Percentiles rank a stretch among this genome's conserved stretches.
Conservation (phyloP, 208 protist species). For the Leishmania arabica region DNA sequence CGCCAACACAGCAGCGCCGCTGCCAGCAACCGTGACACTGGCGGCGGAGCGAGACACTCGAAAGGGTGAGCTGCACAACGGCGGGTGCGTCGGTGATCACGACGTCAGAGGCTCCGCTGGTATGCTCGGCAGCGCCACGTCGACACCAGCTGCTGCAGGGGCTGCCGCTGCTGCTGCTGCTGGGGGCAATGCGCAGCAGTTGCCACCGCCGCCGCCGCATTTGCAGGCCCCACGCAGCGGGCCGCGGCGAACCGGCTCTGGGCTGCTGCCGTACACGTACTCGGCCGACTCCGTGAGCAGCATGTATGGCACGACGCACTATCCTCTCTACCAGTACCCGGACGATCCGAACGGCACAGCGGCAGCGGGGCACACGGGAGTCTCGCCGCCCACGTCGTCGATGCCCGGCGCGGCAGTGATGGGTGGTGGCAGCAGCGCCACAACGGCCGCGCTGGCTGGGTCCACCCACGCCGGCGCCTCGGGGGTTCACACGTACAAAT, state of each 20-base stretch:
- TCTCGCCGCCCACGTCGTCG: background rate
- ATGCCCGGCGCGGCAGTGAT: background rate
- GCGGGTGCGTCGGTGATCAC: background rate
- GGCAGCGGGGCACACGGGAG: background rate
- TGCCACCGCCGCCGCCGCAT: background rate
- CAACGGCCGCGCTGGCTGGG: background rate
- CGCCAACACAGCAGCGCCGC: background rate
- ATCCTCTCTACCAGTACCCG: conserved; percentile 42
- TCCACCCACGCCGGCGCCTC: background rate
- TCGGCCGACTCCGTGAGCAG: conserved; percentile 42
- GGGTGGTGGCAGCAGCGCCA: background rate
- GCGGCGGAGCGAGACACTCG: background rate
- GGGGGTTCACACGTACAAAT: background rate
- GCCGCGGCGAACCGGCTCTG: conserved; percentile 22
- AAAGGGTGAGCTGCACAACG: background rate
- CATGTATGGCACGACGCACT: conserved; percentile 47
- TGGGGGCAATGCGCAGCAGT: background rate
- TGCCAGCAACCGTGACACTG: background rate
- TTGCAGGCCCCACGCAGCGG: conserved; percentile 1
- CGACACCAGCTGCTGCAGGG: background rate
- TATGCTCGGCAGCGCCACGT: background rate
- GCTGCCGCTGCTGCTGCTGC: background rate
- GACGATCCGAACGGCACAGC: conserved; percentile 3
- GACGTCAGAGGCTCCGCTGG: background rate
- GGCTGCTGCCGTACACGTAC: conserved; percentile 39